Conservation (phyloP, 2,329 filamentous ascomycete species). For the Calonectria fujianensis region DNA sequence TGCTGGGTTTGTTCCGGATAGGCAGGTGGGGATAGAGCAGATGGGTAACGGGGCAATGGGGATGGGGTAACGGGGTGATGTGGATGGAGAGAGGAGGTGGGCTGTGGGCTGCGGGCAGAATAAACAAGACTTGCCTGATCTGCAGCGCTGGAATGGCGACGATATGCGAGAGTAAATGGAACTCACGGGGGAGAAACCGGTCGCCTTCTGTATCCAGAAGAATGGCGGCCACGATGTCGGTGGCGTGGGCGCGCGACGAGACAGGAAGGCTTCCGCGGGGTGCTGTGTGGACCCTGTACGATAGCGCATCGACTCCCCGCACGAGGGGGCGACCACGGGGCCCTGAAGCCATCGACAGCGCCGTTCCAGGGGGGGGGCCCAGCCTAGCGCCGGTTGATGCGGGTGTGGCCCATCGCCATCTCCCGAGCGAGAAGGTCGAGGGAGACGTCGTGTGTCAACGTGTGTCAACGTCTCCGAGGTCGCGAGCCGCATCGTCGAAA, state of each 20-base stretch:
- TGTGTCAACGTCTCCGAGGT: slow-evolving; percentile 28
- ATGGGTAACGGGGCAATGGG: background rate
- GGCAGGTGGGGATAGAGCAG: slow-evolving; percentile 47
- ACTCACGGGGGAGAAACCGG: slow-evolving; percentile 27
- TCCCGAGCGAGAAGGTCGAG: slow-evolving; percentile 21
- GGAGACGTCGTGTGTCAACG: slow-evolving; percentile 18
- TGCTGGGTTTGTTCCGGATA: slow-evolving; percentile 32
- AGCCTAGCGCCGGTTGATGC: slow-evolving; percentile 18
- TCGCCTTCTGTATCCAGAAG: slow-evolving; percentile 40
- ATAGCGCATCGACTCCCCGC: slow-evolving; percentile 21
- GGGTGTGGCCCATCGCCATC: background rate
- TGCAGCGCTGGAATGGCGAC: slow-evolving; percentile 7
- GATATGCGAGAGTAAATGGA: slow-evolving; percentile 30
- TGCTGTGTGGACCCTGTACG: slow-evolving; percentile 6
- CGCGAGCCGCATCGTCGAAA: slow-evolving; percentile 22
- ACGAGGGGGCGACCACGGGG: slow-evolving; percentile 18
- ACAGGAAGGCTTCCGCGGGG: slow-evolving; percentile 39
- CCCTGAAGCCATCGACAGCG: slow-evolving; percentile 7
- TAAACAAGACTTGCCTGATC: slow-evolving; percentile 31
- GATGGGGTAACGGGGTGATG: background rate
- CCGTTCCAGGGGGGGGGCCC: slow-evolving; percentile 1
- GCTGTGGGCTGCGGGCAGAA: background rate
- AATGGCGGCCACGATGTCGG: slow-evolving; percentile 1
- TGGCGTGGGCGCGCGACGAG: background rate
- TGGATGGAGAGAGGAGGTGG: background rate